Base-by-base conservation (phyloP, 805 yeast genomes). In the Pichia sporocuriosa region DNA sequence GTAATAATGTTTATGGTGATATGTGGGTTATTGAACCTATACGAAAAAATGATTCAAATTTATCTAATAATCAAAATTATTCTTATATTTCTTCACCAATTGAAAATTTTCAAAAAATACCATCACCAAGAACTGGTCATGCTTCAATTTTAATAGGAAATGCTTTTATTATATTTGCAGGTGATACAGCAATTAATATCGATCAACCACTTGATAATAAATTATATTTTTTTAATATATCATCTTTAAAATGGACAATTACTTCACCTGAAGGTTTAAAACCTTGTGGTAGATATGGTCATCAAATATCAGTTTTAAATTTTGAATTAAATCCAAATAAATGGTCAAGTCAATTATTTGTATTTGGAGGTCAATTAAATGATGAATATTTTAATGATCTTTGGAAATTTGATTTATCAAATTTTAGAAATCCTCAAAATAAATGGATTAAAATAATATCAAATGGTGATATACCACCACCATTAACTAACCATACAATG, bases 61-160 rank as follows among this genome's bases (percentile, higher is more conserved):
- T 80, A 11, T 37, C 23, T 20, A n/a, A 31, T 10, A 5, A 63
- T 58, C 59, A 62, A 6, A 54, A 49, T 42, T 58, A 56, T 37
- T 65, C 56, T 51, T 65, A 63, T 50, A 63, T 55, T 56, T 78
- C 66, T 34, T 61, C 72, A 39, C 82, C 68, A 53, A 70, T 81
- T 37, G 85, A 83, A 45, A 84, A 84, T 46, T 75, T 77, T 38
- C 86, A 81, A 47, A 79, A 84, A 38, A 77, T 86, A 15, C 96
- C 97, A 2, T 90, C 96, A 16, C 96, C 97, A 26, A 79, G 98
- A 54, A 96, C 90, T 6, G 97, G 97, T 4, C 99, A 93, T 63
- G 86, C 96, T 6, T 74, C 95, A 2, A 84, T 89, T 9, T 70
- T 90, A 26, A 81, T 95, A 46, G 98, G 97, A 12, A 90, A 89